A percentile compares a stretch with the other conserved stretches of the same genome.
phyloP scores from a whole-genome alignment of 768 basidiomycete species.

The Boletus subcaerulescens region DNA sequence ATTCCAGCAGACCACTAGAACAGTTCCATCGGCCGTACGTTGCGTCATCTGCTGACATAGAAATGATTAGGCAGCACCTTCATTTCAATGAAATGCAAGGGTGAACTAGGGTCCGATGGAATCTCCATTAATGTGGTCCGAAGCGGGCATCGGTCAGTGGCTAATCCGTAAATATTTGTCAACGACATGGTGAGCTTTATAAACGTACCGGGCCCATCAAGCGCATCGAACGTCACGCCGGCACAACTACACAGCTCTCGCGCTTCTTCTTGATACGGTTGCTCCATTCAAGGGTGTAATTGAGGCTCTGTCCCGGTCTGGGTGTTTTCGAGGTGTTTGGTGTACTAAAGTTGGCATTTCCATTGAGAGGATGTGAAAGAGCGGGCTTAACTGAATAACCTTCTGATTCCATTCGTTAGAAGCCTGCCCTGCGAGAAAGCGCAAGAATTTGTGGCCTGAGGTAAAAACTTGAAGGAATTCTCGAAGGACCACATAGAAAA shows the following conservation, averaged over 20 bases:
- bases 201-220: slow-evolving; percentile 14
- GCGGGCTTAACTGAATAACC: neutral
- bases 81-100: slow-evolving; percentile 19
- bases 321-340: slow-evolving; percentile 2
- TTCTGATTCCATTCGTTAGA: slow-evolving; percentile 17
- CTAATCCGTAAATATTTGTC: slow-evolving; percentile 22
- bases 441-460: slow-evolving; percentile 2
- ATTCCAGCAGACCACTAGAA: slow-evolving; percentile 8
- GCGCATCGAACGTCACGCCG: slow-evolving; percentile 16
- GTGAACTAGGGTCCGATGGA: slow-evolving; percentile 20
- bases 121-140: slow-evolving; percentile 17
- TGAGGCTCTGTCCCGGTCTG: slow-evolving; percentile 10
- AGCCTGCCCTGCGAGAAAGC: slow-evolving; percentile 2
- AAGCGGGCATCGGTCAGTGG: slow-evolving; percentile 11
- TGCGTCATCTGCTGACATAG: slow-evolving; percentile 10
- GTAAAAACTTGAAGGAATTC: slow-evolving; percentile 5
- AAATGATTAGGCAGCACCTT: slow-evolving; percentile 14
- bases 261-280: slow-evolving; percentile 7
- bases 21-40: slow-evolving; percentile 4
- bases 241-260: slow-evolving; percentile 14
- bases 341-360: slow-evolving; percentile 1
- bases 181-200: slow-evolving; percentile 10
- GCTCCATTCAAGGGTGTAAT: slow-evolving; percentile 1
- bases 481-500: slow-evolving; percentile 9
- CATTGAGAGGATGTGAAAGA: neutral